These are phyloP conservation scores for Calonectria pauciramosa DNA, from an alignment of 2,329 filamentous ascomycete species.

Conservation along the genomic window DNA sequence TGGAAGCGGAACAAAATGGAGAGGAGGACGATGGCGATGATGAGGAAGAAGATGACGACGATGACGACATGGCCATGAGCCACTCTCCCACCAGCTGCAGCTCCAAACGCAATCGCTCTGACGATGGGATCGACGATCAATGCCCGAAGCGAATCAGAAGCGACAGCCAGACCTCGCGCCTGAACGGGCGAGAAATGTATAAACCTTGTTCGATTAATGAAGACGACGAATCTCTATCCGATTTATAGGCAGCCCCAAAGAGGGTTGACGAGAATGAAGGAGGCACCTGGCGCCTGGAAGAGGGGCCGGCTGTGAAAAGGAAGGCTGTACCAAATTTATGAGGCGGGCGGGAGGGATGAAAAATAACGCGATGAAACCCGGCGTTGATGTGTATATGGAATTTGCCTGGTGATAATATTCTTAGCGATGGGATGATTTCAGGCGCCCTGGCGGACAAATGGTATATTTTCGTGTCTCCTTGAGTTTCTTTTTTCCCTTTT, in stretches of 20 bases:
- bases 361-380: neutral
- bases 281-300: neutral
- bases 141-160: neutral
- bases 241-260: neutral
- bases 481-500: neutral
- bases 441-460: neutral
- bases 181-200: neutral
- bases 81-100: neutral
- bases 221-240: neutral
- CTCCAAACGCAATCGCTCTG: neutral
- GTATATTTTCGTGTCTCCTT: neutral
- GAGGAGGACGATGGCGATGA: neutral
- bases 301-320: neutral
- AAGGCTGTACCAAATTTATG: neutral
- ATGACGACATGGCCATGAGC: neutral
- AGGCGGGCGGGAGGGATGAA: neutral
- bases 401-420: neutral
- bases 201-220: neutral
- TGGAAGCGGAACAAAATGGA: neutral
- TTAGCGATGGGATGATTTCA: conserved; percentile 1
- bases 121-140: neutral
- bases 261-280: too few species aligned
- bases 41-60: neutral
- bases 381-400: neutral
- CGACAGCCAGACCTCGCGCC: neutral